phyloP scores from a whole-genome alignment of 2,329 filamentous ascomycete species.

The Cladosporium velox region DNA sequence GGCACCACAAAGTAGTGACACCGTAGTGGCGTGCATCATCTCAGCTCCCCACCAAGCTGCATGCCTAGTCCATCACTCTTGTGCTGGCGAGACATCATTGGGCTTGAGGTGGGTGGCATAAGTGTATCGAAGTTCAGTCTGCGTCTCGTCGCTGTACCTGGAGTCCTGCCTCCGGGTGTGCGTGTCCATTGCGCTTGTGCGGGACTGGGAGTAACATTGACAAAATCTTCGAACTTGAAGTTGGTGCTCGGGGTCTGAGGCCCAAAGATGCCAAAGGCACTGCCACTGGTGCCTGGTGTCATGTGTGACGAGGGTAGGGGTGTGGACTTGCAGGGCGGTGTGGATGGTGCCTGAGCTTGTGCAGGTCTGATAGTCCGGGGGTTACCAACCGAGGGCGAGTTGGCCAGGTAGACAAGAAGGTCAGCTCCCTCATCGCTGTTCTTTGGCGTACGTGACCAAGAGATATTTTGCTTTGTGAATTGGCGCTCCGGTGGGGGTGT shows the following conservation, averaged over 20 bases:
- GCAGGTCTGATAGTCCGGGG: slow-evolving; percentile 33
- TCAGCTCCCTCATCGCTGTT: slow-evolving; percentile 78
- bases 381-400: slow-evolving; percentile 84
- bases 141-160: slow-evolving; percentile 66
- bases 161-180: slow-evolving; percentile 68
- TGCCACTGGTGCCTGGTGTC: slow-evolving; percentile 70
- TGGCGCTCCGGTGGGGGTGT: slow-evolving; percentile 65
- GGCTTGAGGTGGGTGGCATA: slow-evolving; percentile 55
- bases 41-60: slow-evolving; percentile 66
- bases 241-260: slow-evolving; percentile 78
- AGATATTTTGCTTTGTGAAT: slow-evolving; percentile 43
- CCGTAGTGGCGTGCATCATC: slow-evolving; percentile 28
- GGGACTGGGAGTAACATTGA: slow-evolving; percentile 95
- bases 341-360: slow-evolving; percentile 48
- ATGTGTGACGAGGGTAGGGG: slow-evolving; percentile 82
- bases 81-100: slow-evolving; percentile 38
- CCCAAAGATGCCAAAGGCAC: slow-evolving; percentile 58
- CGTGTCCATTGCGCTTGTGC: slow-evolving; percentile 79
- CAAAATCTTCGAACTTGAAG: slow-evolving; percentile 95
- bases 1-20: neutral
- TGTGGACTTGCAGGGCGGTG: slow-evolving; percentile 55
- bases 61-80: slow-evolving; percentile 60
- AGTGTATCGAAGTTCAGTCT: slow-evolving; percentile 80
- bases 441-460: slow-evolving; percentile 55
- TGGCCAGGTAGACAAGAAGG: slow-evolving; percentile 83